Base-by-base conservation (phyloP, 228 moss, liverwort and hornwort species). In the Sphagnum fallax region DNA sequence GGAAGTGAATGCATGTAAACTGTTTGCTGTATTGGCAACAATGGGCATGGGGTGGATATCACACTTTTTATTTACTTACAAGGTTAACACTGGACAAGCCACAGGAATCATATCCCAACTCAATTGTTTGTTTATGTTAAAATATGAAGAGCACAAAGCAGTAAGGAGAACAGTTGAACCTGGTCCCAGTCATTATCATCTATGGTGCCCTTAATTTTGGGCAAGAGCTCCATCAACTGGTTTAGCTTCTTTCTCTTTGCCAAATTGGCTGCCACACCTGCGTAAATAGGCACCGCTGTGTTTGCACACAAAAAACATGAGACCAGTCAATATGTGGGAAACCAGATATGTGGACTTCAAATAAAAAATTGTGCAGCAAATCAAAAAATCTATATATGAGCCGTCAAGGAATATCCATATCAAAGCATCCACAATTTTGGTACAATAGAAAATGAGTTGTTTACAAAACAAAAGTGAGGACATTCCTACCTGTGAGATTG, bases 271-370 rank as follows among this genome's bases (percentile, higher is more conserved):
- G 93, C 97, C 64, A 93, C 93, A 62, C 88, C 88, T 49, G 97
- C 97, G 70, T 98, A 98, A 71, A 98, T 98, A 66, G 93, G 97
- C 74, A 91, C 91, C 62, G 91, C 97, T 98, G 90, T 58, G 76
- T 63, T 13, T 52, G 69, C 49, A n/a, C 50, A 52, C 14, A 60
- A 32, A 48, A 70, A 47, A 6, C 15, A 16, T 7, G 4, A 66
- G 18, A 52, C 58, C 8, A 15, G 66, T 66, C 2, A 32, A 32
- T 2, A 32, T 32, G 32, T 32, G 32, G 32, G 32, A 32, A 32
- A 32, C 32, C 32, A 32, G 32, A 32, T 32, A 32, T 32, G 32
- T 32, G 32, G 32, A 32, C 32, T 32, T 32, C 1, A 32, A 32
- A 32, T 32, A 32, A 32, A 32, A 32, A 32, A 1, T 32, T 32